Evolutionary conservation across 2,329 filamentous ascomycete genomes (phyloP), one percentile per base, ranked within the genome.

Genomic region (Epichloe elymi): DNA sequence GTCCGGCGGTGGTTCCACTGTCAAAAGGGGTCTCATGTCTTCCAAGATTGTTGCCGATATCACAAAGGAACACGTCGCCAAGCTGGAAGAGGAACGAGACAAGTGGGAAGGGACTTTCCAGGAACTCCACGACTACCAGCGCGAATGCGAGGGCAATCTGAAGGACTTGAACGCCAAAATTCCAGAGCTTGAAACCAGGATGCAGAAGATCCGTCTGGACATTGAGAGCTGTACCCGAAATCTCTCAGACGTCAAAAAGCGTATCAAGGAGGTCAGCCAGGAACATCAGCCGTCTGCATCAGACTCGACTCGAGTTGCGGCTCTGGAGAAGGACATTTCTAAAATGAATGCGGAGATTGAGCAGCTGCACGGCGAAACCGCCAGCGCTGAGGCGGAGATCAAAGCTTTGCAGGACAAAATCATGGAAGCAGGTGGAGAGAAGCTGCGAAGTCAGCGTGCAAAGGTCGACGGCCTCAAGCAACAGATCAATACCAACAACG

Each of bases 341-440:
- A 79, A 81, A 53, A 75, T 94, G 55, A 81, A 88, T 60, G 80
- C 80, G 57, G 88, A 95, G 60, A 80, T 95, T 11, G 80, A 85
- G 53, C 86, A 85, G 60, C 76, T 98, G 10, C 87, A 82, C 54
- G 75, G 79, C 10, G 88, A 97, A 67, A 96, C 86, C n/a, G 80
- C 86, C 1, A 93, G 84, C 44, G 82, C 95, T 8, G 93, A 98
- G 64, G 83, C 84, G 26, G 93, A 97, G 67, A 97, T 98, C 68
- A 91, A 95, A 69, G 77, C 77, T 19, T 74, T 98, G 1, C 91
- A 98, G 64, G 85, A 93, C 75, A 95, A 90, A 74, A 98, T 98
- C 62, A 97, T 98, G 93, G 85, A 96, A 67, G 85, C 95, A 56
- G 93, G 93, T 62, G 93, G 93, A 68, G 89, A 97, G 61, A 89